Evolutionary conservation across 164 flowering plant species (phyloP).

Genomic region (Hamamelis virginiana): DNA sequence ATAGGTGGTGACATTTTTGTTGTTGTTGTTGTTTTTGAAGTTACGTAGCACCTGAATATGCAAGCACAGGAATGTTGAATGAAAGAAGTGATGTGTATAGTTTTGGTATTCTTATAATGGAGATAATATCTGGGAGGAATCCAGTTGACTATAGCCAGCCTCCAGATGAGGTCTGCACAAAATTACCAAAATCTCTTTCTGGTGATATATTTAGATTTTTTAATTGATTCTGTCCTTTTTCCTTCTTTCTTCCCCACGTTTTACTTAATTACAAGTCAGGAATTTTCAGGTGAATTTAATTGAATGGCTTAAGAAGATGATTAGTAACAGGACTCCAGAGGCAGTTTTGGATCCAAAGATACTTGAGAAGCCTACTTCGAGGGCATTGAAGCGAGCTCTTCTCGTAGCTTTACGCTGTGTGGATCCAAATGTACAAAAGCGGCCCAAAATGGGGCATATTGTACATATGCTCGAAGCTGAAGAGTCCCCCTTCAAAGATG

Average conservation of each 20-base stretch:
- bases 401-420: conserved; percentile 74
- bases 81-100: conserved; percentile 70
- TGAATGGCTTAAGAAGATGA: conserved; percentile 80
- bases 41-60: conserved; percentile 76
- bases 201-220: neutral
- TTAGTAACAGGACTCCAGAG: conserved; percentile 48
- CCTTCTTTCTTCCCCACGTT: neutral
- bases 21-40: conserved; percentile 31
- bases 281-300: conserved; percentile 58
- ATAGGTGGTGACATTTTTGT: neutral
- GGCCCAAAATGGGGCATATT: conserved; percentile 77
- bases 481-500: conserved; percentile 48
- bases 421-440: conserved; percentile 63
- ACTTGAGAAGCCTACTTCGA: conserved; percentile 55
- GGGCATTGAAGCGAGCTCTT: conserved; percentile 60
- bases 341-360: conserved; percentile 69
- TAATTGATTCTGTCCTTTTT: neutral
- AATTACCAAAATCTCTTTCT: neutral
- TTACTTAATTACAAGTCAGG: neutral
- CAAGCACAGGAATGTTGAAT: conserved; percentile 72
- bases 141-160: conserved; percentile 69
- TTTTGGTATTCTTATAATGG: conserved; percentile 70
- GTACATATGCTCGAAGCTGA: conserved; percentile 74
- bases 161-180: conserved; percentile 56
- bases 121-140: conserved; percentile 58